These are phyloP conservation scores for Phytopythium montanum DNA, from an alignment of 352 stramenopile genomes.

Conservation along the genomic window DNA sequence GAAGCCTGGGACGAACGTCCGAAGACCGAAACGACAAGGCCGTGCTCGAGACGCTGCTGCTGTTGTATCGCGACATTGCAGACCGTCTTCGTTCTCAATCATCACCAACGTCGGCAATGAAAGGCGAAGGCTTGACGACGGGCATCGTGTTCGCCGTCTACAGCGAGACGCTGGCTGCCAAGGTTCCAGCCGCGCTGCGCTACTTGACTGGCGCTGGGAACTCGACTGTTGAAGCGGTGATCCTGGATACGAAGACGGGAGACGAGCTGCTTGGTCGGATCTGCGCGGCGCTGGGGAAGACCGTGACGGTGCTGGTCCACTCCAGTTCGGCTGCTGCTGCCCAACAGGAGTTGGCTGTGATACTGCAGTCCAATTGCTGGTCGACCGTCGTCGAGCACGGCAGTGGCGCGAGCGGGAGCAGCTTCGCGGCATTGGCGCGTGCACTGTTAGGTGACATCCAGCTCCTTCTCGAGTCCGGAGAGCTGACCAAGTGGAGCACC, in stretches of 20 bases:
- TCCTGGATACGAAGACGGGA: constrained; percentile 34
- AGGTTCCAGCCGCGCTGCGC: constrained; percentile 32
- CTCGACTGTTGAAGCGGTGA: constrained; percentile 23
- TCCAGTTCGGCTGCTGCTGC: neutral
- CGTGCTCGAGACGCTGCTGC: constrained; percentile 26
- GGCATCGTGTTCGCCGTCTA: constrained; percentile 42
- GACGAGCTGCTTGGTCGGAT: constrained; percentile 42
- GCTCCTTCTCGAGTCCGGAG: constrained; percentile 19
- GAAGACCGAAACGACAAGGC: neutral
- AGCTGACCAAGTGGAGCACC: constrained; percentile 43
- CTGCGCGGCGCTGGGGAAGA: constrained; percentile 31
- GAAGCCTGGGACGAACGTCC: neutral
- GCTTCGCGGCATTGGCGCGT: constrained; percentile 24
- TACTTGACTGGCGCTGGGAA: constrained; percentile 24
- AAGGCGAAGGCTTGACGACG: neutral
- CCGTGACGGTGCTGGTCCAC: constrained; percentile 20
- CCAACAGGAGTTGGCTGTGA: neutral
- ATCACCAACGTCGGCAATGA: neutral
- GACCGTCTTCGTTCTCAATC: constrained; percentile 12
- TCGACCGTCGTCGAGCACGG: neutral
- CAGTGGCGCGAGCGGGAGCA: neutral
- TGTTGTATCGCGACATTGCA: constrained; percentile 32
- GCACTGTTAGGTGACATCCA: constrained; percentile 36
- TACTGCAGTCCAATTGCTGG: neutral
- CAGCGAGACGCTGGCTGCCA: constrained; percentile 36